A percentile compares a stretch with the other conserved stretches of the same genome.
phyloP scores from a whole-genome alignment of 805 yeast genomes.

The Wickerhamiella lipophila region DNA sequence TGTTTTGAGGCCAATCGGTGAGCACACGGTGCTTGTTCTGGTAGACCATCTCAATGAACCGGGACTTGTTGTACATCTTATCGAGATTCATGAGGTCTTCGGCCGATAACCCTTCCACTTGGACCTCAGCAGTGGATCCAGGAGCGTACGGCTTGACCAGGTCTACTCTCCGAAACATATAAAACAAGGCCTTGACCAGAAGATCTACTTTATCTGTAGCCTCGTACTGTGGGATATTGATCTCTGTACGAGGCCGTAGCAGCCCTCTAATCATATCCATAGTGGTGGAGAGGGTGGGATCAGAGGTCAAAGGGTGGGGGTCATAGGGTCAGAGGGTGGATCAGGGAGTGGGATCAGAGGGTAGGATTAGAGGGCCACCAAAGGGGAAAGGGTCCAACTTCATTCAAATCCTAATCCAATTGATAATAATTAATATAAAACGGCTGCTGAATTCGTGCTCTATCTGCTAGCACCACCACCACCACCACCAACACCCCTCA shows the following conservation, averaged over 20 bases:
- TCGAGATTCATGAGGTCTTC: constrained; percentile 37
- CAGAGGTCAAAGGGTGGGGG: no score
- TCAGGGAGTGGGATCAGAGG: no score
- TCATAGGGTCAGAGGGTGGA: no score
- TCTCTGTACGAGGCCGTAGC: constrained; percentile 29
- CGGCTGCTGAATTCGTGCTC: no score
- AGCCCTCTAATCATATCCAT: constrained; percentile 25
- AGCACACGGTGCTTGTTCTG: constrained; percentile 51
- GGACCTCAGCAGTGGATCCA: constrained; percentile 10
- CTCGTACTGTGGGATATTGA: constrained; percentile 38
- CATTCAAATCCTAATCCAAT: no score
- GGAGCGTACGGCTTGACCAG: constrained; percentile 14
- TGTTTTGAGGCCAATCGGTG: constrained; percentile 54
- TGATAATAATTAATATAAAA: no score
- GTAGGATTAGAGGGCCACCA: no score
- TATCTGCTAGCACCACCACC: no score
- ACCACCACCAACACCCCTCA: no score
- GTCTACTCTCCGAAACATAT: constrained; percentile 39
- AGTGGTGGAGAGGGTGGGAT: no score
- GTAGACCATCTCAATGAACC: constrained; percentile 34
- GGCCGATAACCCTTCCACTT: constrained; percentile 19
- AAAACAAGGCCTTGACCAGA: constrained; percentile 46
- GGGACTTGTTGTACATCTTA: constrained; percentile 37
- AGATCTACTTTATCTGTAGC: constrained; percentile 50
- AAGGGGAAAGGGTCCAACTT: no score